Percentiles rank a stretch among this genome's conserved stretches.
Conservation (phyloP, 2,329 filamentous ascomycete genomes). For the Fusarium robinianum region DNA sequence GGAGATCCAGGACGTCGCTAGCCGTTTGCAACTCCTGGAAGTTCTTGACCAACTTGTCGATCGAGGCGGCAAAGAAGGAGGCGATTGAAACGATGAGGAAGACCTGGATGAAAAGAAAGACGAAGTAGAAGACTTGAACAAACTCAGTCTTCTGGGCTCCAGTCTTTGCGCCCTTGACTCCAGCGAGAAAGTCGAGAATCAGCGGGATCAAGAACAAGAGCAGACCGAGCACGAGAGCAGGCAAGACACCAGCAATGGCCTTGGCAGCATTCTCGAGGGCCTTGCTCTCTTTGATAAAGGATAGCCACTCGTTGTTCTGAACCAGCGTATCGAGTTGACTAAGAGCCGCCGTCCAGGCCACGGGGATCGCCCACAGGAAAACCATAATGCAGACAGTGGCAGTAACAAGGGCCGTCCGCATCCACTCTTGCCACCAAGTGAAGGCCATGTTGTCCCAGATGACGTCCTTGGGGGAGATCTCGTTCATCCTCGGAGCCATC, state of each 20-base stretch:
- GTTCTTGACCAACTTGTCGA: constrained; percentile 65
- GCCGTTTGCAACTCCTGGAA: constrained; percentile 56
- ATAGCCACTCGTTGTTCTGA: constrained; percentile 67
- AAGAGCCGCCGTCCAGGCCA: constrained; percentile 83
- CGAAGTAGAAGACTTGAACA: constrained; percentile 93
- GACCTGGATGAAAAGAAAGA: constrained; percentile 91
- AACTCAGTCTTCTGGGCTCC: constrained; percentile 76
- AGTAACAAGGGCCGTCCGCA: constrained; percentile 70
- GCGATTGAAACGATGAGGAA: constrained; percentile 92
- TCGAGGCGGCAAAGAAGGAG: constrained; percentile 67
- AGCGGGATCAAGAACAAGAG: constrained; percentile 82
- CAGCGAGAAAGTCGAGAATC: constrained; percentile 73
- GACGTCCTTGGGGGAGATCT: constrained; percentile 90
- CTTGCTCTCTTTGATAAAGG: constrained; percentile 65
- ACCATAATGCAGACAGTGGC: constrained; percentile 73
- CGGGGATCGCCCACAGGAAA: constrained; percentile 87
- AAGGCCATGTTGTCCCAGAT: constrained; percentile 98
- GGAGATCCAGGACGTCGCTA: constrained; percentile 66
- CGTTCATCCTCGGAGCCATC: constrained; percentile 91
- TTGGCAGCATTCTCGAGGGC: constrained; percentile 65
- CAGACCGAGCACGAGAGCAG: constrained; percentile 74
- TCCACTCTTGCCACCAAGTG: constrained; percentile 88
- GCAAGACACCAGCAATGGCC: constrained; percentile 81
- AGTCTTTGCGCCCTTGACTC: constrained; percentile 79
- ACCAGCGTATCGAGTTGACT: constrained; percentile 77